phyloP scores from a whole-genome alignment of 352 stramenopile genomes.

The Elongisporangium prolatum region DNA sequence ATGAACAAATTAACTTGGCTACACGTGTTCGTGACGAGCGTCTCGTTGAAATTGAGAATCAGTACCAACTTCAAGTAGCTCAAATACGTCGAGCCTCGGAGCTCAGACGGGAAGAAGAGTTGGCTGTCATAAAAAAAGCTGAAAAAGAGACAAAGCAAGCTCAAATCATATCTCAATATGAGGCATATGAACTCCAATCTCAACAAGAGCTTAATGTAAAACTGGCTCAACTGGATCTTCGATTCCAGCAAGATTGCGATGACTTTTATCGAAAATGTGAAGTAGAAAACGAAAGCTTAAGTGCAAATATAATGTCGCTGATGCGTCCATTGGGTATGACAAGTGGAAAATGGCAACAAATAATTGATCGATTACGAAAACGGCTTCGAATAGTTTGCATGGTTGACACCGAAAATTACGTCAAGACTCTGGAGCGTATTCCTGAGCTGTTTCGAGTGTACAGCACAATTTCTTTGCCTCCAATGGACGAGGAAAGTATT shows the following conservation, averaged over 20 bases:
- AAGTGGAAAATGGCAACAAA: constrained; percentile 65
- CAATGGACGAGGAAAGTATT: constrained; percentile 19
- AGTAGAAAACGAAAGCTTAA: constrained; percentile 69
- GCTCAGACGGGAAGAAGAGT: constrained; percentile 19
- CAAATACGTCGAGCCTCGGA: constrained; percentile 30
- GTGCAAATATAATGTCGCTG: constrained; percentile 69
- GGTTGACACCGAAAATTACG: constrained; percentile 22
- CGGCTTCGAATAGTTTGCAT: constrained; percentile 45
- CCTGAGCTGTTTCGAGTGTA: constrained; percentile 33
- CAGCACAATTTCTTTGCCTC: constrained; percentile 21
- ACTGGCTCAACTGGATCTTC: constrained; percentile 36
- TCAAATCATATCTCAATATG: constrained; percentile 16
- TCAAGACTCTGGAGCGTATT: neutral
- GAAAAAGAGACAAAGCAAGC: constrained; percentile 26
- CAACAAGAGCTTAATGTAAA: constrained; percentile 26
- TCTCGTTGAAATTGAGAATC: constrained; percentile 41
- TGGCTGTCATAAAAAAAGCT: constrained; percentile 18
- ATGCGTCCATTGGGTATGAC: constrained; percentile 65
- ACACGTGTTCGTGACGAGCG: constrained; percentile 59
- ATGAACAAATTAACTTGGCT: constrained; percentile 64
- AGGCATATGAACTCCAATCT: constrained; percentile 28
- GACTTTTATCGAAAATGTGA: constrained; percentile 50
- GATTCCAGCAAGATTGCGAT: constrained; percentile 58
- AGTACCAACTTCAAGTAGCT: constrained; percentile 20
- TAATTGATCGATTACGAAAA: constrained; percentile 46